phyloP scores from a whole-genome alignment of 352 stramenopile species.

The Phytophthora litchii region DNA sequence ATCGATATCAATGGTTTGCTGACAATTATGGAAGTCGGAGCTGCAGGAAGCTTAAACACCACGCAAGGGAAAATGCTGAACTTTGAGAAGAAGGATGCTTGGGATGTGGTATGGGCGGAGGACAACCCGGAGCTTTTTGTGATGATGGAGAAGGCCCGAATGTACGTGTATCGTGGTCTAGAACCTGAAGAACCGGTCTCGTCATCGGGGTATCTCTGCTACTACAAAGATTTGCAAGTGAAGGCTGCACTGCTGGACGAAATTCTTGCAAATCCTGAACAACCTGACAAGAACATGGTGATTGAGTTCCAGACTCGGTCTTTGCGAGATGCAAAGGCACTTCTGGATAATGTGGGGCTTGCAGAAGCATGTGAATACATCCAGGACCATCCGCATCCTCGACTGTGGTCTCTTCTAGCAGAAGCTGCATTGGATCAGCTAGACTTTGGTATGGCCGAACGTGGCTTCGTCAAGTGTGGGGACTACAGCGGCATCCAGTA shows the following conservation, averaged over 20 bases:
- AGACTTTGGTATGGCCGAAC: slow-evolving; percentile 92
- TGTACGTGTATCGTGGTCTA: slow-evolving; percentile 89
- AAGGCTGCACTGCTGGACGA: slow-evolving; percentile 87
- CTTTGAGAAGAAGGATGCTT: slow-evolving; percentile 91
- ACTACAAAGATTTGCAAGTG: slow-evolving; percentile 89
- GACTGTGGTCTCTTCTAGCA: slow-evolving; percentile 88
- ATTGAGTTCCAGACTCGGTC: slow-evolving; percentile 91
- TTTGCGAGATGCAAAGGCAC: slow-evolving; percentile 85
- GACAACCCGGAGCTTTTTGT: slow-evolving; percentile 93
- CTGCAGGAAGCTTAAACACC: slow-evolving; percentile 61
- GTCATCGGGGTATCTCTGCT: slow-evolving; percentile 89
- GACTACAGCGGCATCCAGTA: slow-evolving; percentile 95
- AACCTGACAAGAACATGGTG: slow-evolving; percentile 78
- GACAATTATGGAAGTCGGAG: slow-evolving; percentile 85
- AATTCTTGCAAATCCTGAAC: slow-evolving; percentile 82
- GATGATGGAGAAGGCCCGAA: slow-evolving; percentile 93
- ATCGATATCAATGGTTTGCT: slow-evolving; percentile 92
- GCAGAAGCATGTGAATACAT: slow-evolving; percentile 84
- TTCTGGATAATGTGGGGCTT: slow-evolving; percentile 85
- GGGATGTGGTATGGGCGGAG: slow-evolving; percentile 92
- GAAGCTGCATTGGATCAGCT: slow-evolving; percentile 90
- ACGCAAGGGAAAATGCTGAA: slow-evolving; percentile 71
- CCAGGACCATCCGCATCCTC: slow-evolving; percentile 84
- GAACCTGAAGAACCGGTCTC: slow-evolving; percentile 90
- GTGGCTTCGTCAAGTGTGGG: slow-evolving; percentile 90